Percentiles rank a stretch among this genome's conserved stretches.
Evolutionary conservation across 2,329 filamentous ascomycete genomes (phyloP).

Genomic region (Trichoderma hamatum): DNA sequence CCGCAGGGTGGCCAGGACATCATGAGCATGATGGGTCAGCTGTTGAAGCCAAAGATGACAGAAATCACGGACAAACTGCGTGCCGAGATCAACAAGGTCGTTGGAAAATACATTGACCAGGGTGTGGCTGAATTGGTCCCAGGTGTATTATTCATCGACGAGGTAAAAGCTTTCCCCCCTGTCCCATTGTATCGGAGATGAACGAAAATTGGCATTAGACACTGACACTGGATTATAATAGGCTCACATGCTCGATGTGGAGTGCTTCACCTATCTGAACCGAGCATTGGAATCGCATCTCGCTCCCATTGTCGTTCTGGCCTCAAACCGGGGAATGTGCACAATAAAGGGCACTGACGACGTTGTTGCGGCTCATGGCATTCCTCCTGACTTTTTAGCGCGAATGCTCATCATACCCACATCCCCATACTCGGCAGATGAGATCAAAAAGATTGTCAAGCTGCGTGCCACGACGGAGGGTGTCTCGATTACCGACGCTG

Average conservation of each 20-base stretch:
- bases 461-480: constrained; percentile 82
- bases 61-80: constrained; percentile 98
- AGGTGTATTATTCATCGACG: constrained; percentile 96
- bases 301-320: constrained; percentile 94
- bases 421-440: constrained; percentile 80
- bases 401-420: constrained; percentile 96
- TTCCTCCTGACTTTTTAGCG: constrained; percentile 90
- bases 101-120: constrained; percentile 98
- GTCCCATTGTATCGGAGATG: background rate
- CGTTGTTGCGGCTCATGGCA: constrained; percentile 84
- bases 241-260: constrained; percentile 99
- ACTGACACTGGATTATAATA: constrained; percentile 43
- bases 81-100: constrained; percentile 97
- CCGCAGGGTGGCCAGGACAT: constrained; percentile 98
- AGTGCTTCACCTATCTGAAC: constrained; percentile 99
- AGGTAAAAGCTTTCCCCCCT: constrained; percentile 59
- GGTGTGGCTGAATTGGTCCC: constrained; percentile 97
- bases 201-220: constrained; percentile 21
- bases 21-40: constrained; percentile 99
- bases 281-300: constrained; percentile 94
- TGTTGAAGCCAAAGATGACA: constrained; percentile 99
- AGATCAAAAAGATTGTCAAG: constrained; percentile 90
- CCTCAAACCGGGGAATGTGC: constrained; percentile 93
- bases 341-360: constrained; percentile 86
- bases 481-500: constrained; percentile 76